phyloP scores from a whole-genome alignment of 148 eudicot species.

The Oxyria digyna region DNA sequence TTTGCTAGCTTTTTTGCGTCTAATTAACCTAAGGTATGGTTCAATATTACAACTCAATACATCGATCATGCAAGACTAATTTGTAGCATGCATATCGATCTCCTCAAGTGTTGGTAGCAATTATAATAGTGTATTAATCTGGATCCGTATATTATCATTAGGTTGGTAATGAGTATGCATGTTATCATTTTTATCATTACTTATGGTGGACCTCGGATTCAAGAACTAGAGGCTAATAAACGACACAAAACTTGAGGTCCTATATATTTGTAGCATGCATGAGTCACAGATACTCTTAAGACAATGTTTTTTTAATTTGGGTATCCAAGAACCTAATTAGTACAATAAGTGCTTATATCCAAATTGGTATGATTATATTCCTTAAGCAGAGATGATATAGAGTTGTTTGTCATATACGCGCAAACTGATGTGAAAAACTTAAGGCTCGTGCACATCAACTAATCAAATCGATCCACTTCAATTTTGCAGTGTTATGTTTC shows the following conservation, averaged over 20 bases:
- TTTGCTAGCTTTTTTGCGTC: no score
- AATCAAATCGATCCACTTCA: neutral
- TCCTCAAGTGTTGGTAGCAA: no score
- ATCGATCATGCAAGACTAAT: no score
- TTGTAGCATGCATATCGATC: no score
- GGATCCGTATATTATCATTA: no score
- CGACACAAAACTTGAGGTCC: constrained; percentile 5
- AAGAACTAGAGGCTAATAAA: neutral
- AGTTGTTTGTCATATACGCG: neutral
- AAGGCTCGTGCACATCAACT: neutral
- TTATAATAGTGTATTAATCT: no score
- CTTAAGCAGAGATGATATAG: neutral
- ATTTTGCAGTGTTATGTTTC: no score
- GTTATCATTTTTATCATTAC: no score
- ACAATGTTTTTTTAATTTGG: neutral
- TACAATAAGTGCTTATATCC: neutral
- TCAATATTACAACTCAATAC: no score
- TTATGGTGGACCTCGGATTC: neutral
- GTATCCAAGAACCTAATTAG: neutral
- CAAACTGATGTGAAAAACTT: neutral
- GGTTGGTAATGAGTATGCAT: no score
- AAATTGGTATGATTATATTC: neutral
- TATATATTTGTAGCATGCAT: neutral
- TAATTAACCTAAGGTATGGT: no score
- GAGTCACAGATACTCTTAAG: neutral